Base-by-base conservation (phyloP, 805 yeast genomes). In the Tetrapisispora nanseiensis region DNA sequence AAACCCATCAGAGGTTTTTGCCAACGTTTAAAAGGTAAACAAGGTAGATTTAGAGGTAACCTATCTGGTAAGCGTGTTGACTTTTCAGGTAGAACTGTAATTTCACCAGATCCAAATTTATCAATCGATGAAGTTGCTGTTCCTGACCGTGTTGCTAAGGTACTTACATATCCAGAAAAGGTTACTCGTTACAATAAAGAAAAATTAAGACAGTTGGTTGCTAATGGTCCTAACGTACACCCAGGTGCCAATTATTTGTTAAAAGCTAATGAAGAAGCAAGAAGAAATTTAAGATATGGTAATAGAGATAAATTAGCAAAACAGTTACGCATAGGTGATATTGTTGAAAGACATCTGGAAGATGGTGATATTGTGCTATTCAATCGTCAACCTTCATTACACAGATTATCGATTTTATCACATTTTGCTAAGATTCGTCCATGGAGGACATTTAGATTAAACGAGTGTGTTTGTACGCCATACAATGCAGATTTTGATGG, bases 401-500 rank as follows among this genome's bases (percentile, higher is more conserved):
- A 92, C 65, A 75, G 98, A 62, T 70, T 92, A 39, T 87, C 97
- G 2, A 92, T 92, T 65, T 70, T 92, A 51, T 82, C 97, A 1
- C 99, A 92, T 70, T 89, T 81, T 64, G 99, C 96, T 37, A 89
- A 86, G 59, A 81, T 92, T 54, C 76, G 95, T 57, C 98, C 98
- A 0, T 92, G 97, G 97, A 75, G 98, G 68, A 92, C 99, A 2
- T 86, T 92, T 68, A 73, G 99, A 52, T 72, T 92, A 52, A 92
- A 92, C 61, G 97, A 92, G 65, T 92, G 98, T 81, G 99, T 92
- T 9, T 92, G 98, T 69, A 92, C 98, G 0, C 98, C 98, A 2
- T 92, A 92, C 67, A 94, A 94, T 63, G 99, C 99, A 31, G 99
- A 92, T 75, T 92, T 92, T 61, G 98, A 92, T 65, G 98, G 98